A percentile compares a stretch with the other conserved stretches of the same genome.
phyloP scores from a whole-genome alignment of 108 stramenopile genomes.

The Mayamaea pseudoterrestris region DNA sequence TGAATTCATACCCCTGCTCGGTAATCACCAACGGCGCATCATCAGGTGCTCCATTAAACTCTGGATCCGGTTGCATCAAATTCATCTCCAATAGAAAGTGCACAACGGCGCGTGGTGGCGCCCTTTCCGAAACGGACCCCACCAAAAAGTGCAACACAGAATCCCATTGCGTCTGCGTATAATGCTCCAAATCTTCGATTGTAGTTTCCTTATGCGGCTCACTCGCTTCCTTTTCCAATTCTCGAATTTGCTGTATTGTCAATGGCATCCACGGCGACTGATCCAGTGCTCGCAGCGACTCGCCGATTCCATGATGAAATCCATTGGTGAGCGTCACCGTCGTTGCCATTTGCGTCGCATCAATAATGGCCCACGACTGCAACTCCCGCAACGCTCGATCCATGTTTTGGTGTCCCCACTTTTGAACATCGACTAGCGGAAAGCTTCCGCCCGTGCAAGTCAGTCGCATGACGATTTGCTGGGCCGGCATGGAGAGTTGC shows the following conservation, averaged over 20 bases:
- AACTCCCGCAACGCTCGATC: slow-evolving; percentile 16
- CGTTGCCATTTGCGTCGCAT: neutral
- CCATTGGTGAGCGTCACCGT: slow-evolving; percentile 14
- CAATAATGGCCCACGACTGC: slow-evolving; percentile 32
- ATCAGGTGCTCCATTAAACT: slow-evolving; percentile 37
- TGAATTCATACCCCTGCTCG: slow-evolving; percentile 77
- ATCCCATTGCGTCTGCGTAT: slow-evolving; percentile 74
- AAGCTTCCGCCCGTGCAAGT: slow-evolving; percentile 39
- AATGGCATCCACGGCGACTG: slow-evolving; percentile 34
- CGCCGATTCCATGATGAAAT: slow-evolving; percentile 26
- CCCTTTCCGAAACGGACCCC: slow-evolving; percentile 44
- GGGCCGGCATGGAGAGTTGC: slow-evolving; percentile 22
- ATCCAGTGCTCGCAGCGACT: slow-evolving; percentile 25
- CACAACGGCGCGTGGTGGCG: slow-evolving; percentile 55
- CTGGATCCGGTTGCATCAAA: slow-evolving; percentile 75
- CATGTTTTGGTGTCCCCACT: too few species aligned
- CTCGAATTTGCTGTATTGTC: slow-evolving; percentile 12
- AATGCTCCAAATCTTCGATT: slow-evolving; percentile 52
- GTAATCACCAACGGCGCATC: slow-evolving; percentile 76
- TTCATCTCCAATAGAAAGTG: slow-evolving; percentile 59
- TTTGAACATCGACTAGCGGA: slow-evolving; percentile 8
- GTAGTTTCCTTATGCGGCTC: slow-evolving; percentile 16
- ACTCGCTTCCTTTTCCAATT: slow-evolving; percentile 11
- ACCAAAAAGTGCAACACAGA: slow-evolving; percentile 76
- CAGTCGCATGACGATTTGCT: slow-evolving; percentile 35